These are phyloP conservation scores for Schwanniomyces pseudopolymorphus DNA, from an alignment of 805 yeast species.

Conservation along the genomic window DNA sequence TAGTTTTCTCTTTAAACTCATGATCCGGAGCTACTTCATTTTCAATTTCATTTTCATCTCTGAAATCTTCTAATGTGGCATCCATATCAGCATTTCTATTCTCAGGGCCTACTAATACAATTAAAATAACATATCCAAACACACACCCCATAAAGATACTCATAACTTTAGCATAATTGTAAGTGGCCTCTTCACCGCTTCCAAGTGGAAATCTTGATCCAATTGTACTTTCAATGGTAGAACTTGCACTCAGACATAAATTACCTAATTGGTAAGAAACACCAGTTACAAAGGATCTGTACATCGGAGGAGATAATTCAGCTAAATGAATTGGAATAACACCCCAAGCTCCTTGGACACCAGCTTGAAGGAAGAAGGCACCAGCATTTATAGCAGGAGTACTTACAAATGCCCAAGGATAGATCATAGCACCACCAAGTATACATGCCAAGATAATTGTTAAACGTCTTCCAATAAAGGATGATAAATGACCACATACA, in stretches of 20 bases:
- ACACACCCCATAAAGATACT: slow-evolving; percentile 67
- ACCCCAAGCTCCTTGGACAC: slow-evolving; percentile 73
- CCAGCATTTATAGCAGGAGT: slow-evolving; percentile 52
- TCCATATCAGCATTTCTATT: slow-evolving; percentile 22
- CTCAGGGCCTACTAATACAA: slow-evolving; percentile 62
- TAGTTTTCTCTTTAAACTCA: background rate
- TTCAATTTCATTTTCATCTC: no score
- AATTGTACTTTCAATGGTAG: slow-evolving; percentile 66
- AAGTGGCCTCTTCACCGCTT: slow-evolving; percentile 20
- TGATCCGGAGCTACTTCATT: background rate
- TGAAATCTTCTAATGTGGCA: no score
- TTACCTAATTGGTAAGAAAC: slow-evolving; percentile 68
- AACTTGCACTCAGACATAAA: slow-evolving; percentile 63
- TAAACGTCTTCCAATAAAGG: slow-evolving; percentile 37
- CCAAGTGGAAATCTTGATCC: slow-evolving; percentile 50
- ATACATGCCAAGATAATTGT: slow-evolving; percentile 31
- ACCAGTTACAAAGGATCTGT: slow-evolving; percentile 60
- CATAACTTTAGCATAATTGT: slow-evolving; percentile 61
- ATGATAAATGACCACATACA: slow-evolving; percentile 44
- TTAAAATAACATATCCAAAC: slow-evolving; percentile 49
- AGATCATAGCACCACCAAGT: slow-evolving; percentile 39
- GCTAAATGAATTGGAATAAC: slow-evolving; percentile 61
- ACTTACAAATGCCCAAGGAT: slow-evolving; percentile 37
- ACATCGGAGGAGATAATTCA: slow-evolving; percentile 55
- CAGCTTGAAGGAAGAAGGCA: slow-evolving; percentile 59